These are phyloP conservation scores for Letharia columbiana DNA, from an alignment of 495 filamentous ascomycete genomes.

Conservation along the genomic window DNA sequence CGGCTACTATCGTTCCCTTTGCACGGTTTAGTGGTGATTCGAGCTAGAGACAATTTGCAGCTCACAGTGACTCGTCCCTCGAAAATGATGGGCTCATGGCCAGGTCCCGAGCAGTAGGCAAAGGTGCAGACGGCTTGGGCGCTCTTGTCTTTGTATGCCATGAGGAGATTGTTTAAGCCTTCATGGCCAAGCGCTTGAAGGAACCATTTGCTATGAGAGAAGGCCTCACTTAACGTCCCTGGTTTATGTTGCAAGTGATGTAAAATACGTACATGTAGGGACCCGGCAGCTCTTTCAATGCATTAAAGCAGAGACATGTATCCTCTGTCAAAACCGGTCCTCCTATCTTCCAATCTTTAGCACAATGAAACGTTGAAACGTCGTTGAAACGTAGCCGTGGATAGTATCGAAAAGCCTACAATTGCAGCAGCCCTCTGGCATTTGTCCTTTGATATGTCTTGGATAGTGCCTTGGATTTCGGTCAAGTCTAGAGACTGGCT, in stretches of 20 bases:
- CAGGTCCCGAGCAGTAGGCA: conserved; percentile 79
- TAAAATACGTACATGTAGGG: conserved; percentile 70
- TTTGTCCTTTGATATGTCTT: conserved; percentile 85
- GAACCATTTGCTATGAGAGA: conserved; percentile 72
- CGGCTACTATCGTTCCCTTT: conserved; percentile 66
- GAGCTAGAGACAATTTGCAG: conserved; percentile 16
- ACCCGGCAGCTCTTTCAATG: conserved; percentile 81
- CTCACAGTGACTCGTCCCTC: conserved; percentile 66
- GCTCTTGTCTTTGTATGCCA: conserved; percentile 78
- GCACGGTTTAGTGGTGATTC: conserved; percentile 11
- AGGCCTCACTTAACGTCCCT: neutral
- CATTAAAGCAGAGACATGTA: conserved; percentile 87
- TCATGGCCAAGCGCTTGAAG: conserved; percentile 69
- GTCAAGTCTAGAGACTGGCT: conserved; percentile 68
- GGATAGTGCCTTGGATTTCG: conserved; percentile 87
- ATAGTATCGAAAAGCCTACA: conserved; percentile 33
- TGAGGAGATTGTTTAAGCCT: conserved; percentile 84
- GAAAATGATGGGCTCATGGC: conserved; percentile 77
- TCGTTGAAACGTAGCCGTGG: neutral
- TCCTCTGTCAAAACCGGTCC: conserved; percentile 94
- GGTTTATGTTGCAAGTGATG: neutral
- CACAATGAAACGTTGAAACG: no score
- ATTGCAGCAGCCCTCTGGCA: conserved; percentile 64
- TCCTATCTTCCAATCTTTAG: conserved; percentile 44
- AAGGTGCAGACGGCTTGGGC: conserved; percentile 95